These are phyloP conservation scores for Russula earlei DNA, from an alignment of 768 basidiomycete species.

Conservation along the genomic window DNA sequence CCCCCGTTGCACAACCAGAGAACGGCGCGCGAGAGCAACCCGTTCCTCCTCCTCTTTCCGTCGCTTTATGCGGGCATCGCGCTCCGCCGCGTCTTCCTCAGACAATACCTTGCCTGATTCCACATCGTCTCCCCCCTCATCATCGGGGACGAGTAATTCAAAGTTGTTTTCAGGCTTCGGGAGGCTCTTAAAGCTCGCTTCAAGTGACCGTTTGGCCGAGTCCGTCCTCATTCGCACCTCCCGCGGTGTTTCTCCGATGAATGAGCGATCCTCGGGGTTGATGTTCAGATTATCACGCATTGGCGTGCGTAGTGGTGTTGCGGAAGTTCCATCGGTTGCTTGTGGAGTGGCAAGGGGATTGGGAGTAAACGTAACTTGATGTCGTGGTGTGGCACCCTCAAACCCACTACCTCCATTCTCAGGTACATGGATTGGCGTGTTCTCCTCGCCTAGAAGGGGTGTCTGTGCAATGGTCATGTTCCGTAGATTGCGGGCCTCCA, in stretches of 20 bases:
- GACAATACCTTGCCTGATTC: constrained; percentile 31
- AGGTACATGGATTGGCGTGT: constrained; percentile 78
- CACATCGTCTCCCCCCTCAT: constrained; percentile 50
- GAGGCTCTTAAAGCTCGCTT: constrained; percentile 71
- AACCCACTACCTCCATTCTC: constrained; percentile 83
- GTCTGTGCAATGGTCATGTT: constrained; percentile 92
- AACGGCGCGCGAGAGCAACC: constrained; percentile 72
- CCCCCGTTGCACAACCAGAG: constrained; percentile 68
- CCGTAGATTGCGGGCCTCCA: constrained; percentile 90
- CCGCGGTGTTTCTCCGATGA: constrained; percentile 61
- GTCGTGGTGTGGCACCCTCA: constrained; percentile 90
- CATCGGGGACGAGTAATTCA: constrained; percentile 85
- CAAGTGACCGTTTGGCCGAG: constrained; percentile 65
- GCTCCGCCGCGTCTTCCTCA: constrained; percentile 88
- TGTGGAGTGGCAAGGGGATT: constrained; percentile 90
- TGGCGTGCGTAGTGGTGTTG: constrained; percentile 90
- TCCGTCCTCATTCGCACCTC: constrained; percentile 55
- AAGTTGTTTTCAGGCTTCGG: constrained; percentile 97
- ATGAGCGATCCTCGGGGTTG: constrained; percentile 59
- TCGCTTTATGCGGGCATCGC: constrained; percentile 66
- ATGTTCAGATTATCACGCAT: constrained; percentile 87
- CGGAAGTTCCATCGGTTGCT: constrained; percentile 32
- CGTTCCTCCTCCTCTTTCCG: constrained; percentile 67
- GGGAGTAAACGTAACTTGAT: constrained; percentile 84
- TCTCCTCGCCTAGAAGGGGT: constrained; percentile 92